Conservation (phyloP, 257 asterid genomes). For the Nicotiana paniculata region DNA sequence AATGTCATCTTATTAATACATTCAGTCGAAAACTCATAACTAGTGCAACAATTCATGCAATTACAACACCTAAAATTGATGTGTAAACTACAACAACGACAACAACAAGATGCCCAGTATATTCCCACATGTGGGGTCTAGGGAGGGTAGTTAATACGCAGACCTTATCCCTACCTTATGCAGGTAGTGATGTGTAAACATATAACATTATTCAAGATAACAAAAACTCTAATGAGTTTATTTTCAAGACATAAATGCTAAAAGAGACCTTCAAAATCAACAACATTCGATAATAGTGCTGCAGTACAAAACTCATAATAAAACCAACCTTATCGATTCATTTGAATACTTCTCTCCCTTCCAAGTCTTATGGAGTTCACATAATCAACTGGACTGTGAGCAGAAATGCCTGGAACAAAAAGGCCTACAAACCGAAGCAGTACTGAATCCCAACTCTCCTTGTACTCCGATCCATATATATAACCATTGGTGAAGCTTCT, state of each 20-base stretch:
- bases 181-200: background rate
- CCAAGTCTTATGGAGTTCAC: conserved; percentile 82
- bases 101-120: too few species aligned
- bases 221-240: background rate
- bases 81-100: background rate
- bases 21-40: background rate
- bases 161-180: too few species aligned
- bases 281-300: too few species aligned
- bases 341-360: conserved; percentile 24
- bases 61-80: background rate
- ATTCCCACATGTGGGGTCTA: too few species aligned
- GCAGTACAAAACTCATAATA: too few species aligned
- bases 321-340: background rate
- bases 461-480: conserved; percentile 51
- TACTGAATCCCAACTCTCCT: conserved; percentile 69
- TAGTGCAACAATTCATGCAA: background rate
- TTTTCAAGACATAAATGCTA: background rate
- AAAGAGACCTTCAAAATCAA: background rate
- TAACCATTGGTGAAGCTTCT: conserved; percentile 51
- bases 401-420: conserved; percentile 66
- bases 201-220: background rate
- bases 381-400: conserved; percentile 73
- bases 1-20: background rate
- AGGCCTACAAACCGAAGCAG: conserved; percentile 58
- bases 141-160: too few species aligned